These are phyloP conservation scores for Nymphaea thermarum DNA, from an alignment of 164 flowering plant species.

Conservation along the genomic window DNA sequence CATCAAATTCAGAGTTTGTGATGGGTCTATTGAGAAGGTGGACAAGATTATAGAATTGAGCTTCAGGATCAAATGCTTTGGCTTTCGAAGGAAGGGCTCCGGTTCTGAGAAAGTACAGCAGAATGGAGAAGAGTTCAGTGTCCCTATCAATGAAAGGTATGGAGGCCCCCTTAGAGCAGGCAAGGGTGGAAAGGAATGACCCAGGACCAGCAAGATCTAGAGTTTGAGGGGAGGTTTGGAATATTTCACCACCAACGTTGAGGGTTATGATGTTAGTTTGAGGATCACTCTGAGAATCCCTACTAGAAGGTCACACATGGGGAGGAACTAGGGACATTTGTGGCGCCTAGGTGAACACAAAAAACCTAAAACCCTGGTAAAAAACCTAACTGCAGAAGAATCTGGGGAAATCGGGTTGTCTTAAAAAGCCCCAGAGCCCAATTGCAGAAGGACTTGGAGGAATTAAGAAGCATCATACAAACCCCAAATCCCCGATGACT, in stretches of 20 bases:
- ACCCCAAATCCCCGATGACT: too few relatives aligned
- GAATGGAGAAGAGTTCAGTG: slow-evolving; percentile 73
- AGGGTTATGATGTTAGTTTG: slow-evolving; percentile 49
- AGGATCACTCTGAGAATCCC: slow-evolving; percentile 10
- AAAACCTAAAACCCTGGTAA: too few relatives aligned
- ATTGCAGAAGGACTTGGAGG: too few relatives aligned
- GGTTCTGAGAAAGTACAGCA: slow-evolving; percentile 68
- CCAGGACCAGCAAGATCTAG: slow-evolving; percentile 50
- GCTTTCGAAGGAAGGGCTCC: slow-evolving; percentile 78
- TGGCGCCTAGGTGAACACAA: neutral
- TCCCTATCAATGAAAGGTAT: slow-evolving; percentile 77
- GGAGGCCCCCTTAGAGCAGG: neutral
- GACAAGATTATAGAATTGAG: slow-evolving; percentile 61
- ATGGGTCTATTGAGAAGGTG: slow-evolving; percentile 33
- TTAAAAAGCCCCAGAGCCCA: too few relatives aligned
- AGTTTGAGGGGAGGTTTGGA: slow-evolving; percentile 87
- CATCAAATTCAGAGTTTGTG: slow-evolving; percentile 70
- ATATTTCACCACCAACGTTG: slow-evolving; percentile 86
- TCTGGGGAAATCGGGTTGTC: too few relatives aligned
- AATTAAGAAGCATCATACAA: too few relatives aligned
- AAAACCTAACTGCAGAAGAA: too few relatives aligned
- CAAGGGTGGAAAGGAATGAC: slow-evolving; percentile 42
- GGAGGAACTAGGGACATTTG: slow-evolving; percentile 26
- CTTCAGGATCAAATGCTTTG: slow-evolving; percentile 49
- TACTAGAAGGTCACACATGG: slow-evolving; percentile 9